A percentile compares a stretch with the other conserved stretches of the same genome.
Evolutionary conservation across 2,329 filamentous ascomycete species (phyloP).

Genomic region (Chalara sp.): DNA sequence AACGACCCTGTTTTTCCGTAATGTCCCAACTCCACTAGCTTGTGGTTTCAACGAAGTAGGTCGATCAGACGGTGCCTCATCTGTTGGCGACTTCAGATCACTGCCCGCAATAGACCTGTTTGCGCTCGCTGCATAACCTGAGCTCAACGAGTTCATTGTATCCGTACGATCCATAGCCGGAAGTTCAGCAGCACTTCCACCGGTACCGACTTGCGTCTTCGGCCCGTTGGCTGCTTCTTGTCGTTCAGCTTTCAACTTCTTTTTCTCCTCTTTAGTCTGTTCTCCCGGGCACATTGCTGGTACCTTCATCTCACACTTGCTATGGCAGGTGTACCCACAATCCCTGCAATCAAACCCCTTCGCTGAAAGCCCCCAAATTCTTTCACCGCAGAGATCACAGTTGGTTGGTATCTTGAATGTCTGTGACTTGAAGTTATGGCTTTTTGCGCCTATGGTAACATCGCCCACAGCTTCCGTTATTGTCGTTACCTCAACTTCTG

Average conservation of each 20-base stretch:
- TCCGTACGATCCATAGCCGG: constrained; percentile 67
- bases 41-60: constrained; percentile 17
- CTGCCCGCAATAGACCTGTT: constrained; percentile 66
- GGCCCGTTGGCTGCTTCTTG: constrained; percentile 64
- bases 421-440: constrained; percentile 97
- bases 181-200: constrained; percentile 51
- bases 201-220: constrained; percentile 23
- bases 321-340: constrained; percentile 96
- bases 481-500: constrained; percentile 87
- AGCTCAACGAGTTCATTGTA: constrained; percentile 86
- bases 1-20: constrained; percentile 64
- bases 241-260: constrained; percentile 81
- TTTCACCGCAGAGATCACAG: constrained; percentile 91
- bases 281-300: constrained; percentile 93
- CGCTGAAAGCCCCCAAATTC: constrained; percentile 93
- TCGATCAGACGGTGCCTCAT: constrained; percentile 39
- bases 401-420: constrained; percentile 99
- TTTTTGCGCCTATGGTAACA: constrained; percentile 83
- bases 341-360: constrained; percentile 96
- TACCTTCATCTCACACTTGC: constrained; percentile 98
- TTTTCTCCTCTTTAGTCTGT: constrained; percentile 88
- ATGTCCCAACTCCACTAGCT: constrained; percentile 13
- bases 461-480: constrained; percentile 91
- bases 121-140: constrained; percentile 76
- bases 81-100: constrained; percentile 38